Evolutionary conservation across 345 rosid genomes (phyloP), one percentile per base, ranked within the genome.

Genomic region (Raphanus sativus): DNA sequence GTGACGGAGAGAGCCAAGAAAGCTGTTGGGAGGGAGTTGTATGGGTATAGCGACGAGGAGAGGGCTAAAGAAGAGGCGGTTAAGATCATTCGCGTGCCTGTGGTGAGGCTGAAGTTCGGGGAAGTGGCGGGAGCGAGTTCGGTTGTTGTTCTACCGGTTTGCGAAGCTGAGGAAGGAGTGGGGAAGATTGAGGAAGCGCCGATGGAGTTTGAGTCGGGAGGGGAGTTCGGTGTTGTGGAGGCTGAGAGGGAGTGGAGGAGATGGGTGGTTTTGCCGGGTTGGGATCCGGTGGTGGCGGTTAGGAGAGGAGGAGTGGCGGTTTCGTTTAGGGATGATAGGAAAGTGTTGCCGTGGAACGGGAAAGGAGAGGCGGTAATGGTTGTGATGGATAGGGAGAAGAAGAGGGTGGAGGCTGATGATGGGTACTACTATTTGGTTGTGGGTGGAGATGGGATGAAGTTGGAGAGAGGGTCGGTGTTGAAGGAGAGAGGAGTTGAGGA

Each of bases 161-260:
- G 96, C 59, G 80, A 81, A 36, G 88, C 83, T 1, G 89, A 86
- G 63, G 86, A 86, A 80, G 83, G 78, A 40, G 87, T 79, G 4
- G 79, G 45, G 7, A 90, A 80, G 85, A 9, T 95, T 17, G 38
- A 75, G 26, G 91, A 89, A 77, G 98, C 94, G 6, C 98, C 98
- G 2, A 83, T 82, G 84, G 85, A 80, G 65, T 82, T 86, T 65
- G 80, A 50, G 75, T 76, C 72, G 11, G 81, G 83, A 50, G 98
- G 97, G 25, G 92, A 87, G 26, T 94, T 94, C 36, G 88, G 96
- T 1, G 82, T 90, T 13, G 97, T 94, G 79, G 95, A 73, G 71
- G 89, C 97, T 0, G 98, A 92, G 69, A 90, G 89, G 65, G 90
- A 82, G n/a, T 94, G 98, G 98, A 71, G 83, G 10, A 83, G 92